These are phyloP conservation scores for Diaporthe citriasiana DNA, from an alignment of 2,329 filamentous ascomycete species.

Conservation along the genomic window DNA sequence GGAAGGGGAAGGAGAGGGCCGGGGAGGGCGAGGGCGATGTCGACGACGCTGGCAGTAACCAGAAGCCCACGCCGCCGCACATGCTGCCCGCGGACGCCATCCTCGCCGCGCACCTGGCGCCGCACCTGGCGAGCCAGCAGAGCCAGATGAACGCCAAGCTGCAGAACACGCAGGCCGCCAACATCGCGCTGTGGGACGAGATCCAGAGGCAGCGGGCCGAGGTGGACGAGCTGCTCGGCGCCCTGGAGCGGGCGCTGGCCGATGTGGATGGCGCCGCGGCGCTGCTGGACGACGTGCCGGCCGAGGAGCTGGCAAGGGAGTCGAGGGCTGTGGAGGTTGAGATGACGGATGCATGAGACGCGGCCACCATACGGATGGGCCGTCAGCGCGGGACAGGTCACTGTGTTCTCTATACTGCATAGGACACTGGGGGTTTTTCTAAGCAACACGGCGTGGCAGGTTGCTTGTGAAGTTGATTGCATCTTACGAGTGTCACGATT, in stretches of 20 bases:
- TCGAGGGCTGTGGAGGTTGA: conserved; percentile 60
- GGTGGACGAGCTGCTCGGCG: conserved; percentile 63
- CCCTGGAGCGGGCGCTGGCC: conserved; percentile 65
- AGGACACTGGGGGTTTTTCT: not conserved
- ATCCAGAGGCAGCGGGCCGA: conserved; percentile 68
- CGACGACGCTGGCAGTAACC: not conserved
- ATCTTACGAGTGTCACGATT: conserved; percentile 37
- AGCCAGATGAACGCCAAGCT: conserved; percentile 70
- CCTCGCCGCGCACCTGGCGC: conserved; percentile 68
- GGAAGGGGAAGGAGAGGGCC: not conserved
- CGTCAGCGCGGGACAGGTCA: not conserved
- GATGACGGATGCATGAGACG: conserved; percentile 50
- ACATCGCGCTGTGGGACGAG: conserved; percentile 66
- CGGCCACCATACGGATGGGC: too few relatives aligned
- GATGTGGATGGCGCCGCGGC: conserved; percentile 69
- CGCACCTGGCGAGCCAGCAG: conserved; percentile 66
- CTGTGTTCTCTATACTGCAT: not conserved
- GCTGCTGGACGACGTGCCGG: conserved; percentile 60
- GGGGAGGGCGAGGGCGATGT: not conserved
- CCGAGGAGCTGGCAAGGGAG: conserved; percentile 64
- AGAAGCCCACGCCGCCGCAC: conserved; percentile 58
- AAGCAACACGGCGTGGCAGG: not conserved
- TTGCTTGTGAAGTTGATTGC: not conserved
- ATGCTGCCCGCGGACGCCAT: conserved; percentile 66
- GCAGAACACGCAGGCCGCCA: conserved; percentile 69